Conservation (phyloP, 1,139 yeast species). For the Diutina sp. region DNA sequence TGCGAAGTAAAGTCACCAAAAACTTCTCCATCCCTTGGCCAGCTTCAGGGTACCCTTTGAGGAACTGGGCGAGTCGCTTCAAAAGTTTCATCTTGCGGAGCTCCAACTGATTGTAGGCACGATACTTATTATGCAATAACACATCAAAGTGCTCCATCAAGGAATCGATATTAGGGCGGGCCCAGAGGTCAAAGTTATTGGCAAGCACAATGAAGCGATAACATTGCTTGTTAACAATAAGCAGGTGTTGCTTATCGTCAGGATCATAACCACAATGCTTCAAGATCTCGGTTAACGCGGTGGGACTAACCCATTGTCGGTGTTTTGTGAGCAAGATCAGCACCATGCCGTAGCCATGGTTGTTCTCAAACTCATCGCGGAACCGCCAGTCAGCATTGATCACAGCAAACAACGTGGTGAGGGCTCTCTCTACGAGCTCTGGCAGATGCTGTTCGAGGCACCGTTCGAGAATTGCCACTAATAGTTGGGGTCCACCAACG, state of each 20-base stretch:
- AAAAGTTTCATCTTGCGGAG: constrained; percentile 41
- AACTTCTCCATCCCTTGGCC: constrained; percentile 2
- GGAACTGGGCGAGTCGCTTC: constrained; percentile 38
- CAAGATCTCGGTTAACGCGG: neutral
- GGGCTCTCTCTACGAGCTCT: constrained; percentile 10
- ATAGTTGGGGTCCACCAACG: constrained; percentile 24
- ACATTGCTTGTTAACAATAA: constrained; percentile 1
- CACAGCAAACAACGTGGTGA: constrained; percentile 15
- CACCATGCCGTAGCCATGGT: constrained; percentile 28
- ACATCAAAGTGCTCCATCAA: constrained; percentile 44
- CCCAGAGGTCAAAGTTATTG: constrained; percentile 21
- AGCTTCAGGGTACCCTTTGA: constrained; percentile 15
- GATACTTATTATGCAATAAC: constrained; percentile 38
- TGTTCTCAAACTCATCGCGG: constrained; percentile 27
- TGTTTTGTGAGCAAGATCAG: constrained; percentile 14
- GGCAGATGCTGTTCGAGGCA: constrained; percentile 9
- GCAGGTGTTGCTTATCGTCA: constrained; percentile 9
- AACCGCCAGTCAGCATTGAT: constrained; percentile 26
- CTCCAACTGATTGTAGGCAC: constrained; percentile 34
- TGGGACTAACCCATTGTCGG: constrained; percentile 10
- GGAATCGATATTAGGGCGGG: neutral
- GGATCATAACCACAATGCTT: constrained; percentile 15
- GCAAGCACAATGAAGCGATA: constrained; percentile 9
- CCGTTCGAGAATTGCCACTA: constrained; percentile 19
- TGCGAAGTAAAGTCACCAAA: constrained; percentile 6